A percentile compares a stretch with the other conserved stretches of the same genome.
phyloP scores from a whole-genome alignment of 805 yeast genomes.

The Cyberlindnera suaveolens region DNA sequence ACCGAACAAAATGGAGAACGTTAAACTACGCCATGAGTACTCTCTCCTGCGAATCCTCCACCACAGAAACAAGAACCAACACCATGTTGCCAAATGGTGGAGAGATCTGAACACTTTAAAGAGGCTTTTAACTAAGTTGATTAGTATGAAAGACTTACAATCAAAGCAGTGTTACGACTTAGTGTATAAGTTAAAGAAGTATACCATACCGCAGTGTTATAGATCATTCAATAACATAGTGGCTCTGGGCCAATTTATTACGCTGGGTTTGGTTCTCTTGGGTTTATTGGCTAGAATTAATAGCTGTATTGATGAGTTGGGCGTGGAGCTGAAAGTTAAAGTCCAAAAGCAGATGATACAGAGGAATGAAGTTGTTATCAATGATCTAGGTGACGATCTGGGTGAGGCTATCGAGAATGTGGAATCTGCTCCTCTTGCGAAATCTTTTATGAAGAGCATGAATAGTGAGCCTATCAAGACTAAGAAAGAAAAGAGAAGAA shows the following conservation, averaged over 20 bases:
- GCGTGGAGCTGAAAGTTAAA: neutral
- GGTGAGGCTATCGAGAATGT: conserved; percentile 22
- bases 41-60: conserved; percentile 55
- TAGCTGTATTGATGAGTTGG: conserved; percentile 13
- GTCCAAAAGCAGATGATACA: neutral
- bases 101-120: conserved; percentile 55
- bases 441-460: neutral
- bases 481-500: conserved; percentile 9
- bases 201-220: conserved; percentile 41
- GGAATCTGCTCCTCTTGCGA: neutral
- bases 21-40: conserved; percentile 37
- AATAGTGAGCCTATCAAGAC: neutral
- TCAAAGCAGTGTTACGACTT: conserved; percentile 10
- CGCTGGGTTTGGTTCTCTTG: conserved; percentile 63
- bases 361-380: neutral
- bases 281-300: conserved; percentile 48
- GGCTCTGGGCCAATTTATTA: conserved; percentile 70
- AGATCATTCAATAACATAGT: conserved; percentile 61
- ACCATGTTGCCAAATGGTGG: conserved; percentile 74
- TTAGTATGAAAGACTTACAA: conserved; percentile 20
- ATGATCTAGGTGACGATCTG: conserved; percentile 25
- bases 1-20: too few relatives aligned
- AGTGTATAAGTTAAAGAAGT: conserved; percentile 8
- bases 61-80: conserved; percentile 75
- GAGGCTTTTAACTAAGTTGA: conserved; percentile 41